A percentile compares a stretch with the other conserved stretches of the same genome.
These are phyloP conservation scores for Crucihimalaya himalaica DNA, from an alignment of 345 rosid genomes.

Conservation along the genomic window DNA sequence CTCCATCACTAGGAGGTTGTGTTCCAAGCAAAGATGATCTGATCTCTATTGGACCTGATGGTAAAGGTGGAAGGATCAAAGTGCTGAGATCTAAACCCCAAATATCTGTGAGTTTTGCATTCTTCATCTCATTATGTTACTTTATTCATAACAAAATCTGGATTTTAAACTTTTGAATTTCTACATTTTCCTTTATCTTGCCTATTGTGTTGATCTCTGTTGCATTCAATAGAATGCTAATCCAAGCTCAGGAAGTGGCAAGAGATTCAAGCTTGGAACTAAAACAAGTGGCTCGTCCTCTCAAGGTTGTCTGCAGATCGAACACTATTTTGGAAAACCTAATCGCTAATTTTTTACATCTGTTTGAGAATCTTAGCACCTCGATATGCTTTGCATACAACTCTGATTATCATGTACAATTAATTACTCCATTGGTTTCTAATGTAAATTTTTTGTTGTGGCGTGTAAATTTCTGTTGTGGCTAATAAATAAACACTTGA, in stretches of 20 bases:
- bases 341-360: constrained; percentile 28
- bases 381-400: not conserved
- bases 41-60: constrained; percentile 83
- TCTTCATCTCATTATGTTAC: not conserved
- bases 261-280: constrained; percentile 60
- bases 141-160: not conserved
- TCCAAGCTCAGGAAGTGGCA: constrained; percentile 47
- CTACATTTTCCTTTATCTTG: constrained; percentile 30
- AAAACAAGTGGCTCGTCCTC: constrained; percentile 55
- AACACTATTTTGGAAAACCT: constrained; percentile 79
- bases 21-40: constrained; percentile 53
- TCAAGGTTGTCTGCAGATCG: constrained; percentile 74
- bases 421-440: not conserved
- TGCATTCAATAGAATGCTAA: constrained; percentile 51
- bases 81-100: constrained; percentile 63
- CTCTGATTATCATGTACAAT: not conserved
- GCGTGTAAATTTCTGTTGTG: not conserved
- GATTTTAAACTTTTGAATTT: not conserved
- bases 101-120: constrained; percentile 52
- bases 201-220: constrained; percentile 5
- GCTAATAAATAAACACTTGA: not conserved
- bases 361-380: not conserved
- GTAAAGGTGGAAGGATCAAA: constrained; percentile 88
- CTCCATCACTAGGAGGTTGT: constrained; percentile 29
- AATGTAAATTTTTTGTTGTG: not conserved